These are phyloP conservation scores for Arachnomyces sp. DNA, from an alignment of 2,329 filamentous ascomycete genomes.

Conservation along the genomic window DNA sequence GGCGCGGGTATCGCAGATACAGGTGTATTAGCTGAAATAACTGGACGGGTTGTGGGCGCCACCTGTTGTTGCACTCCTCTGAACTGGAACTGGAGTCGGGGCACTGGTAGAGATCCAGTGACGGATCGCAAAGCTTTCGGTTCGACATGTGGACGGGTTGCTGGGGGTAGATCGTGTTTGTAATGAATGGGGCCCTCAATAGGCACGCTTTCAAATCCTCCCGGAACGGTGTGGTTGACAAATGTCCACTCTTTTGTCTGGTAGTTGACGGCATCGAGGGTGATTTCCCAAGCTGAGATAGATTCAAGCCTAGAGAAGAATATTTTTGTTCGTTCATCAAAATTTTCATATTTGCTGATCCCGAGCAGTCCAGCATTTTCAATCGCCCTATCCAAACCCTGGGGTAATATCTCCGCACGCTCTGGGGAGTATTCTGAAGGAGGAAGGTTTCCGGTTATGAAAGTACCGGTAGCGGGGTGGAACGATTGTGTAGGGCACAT, in stretches of 20 bases:
- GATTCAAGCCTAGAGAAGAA: slow-evolving; percentile 24
- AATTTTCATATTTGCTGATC: slow-evolving; percentile 10
- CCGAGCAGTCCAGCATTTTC: slow-evolving; percentile 11
- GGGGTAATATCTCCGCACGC: slow-evolving; percentile 7
- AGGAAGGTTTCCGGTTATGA: slow-evolving; percentile 28
- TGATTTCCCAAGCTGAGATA: slow-evolving; percentile 32
- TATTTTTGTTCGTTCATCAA: slow-evolving; percentile 18
- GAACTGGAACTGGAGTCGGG: no score
- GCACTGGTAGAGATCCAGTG: no score
- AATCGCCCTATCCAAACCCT: slow-evolving; percentile 26
- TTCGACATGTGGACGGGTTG: background rate
- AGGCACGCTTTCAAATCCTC: slow-evolving; percentile 23
- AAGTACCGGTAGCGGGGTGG: slow-evolving; percentile 35
- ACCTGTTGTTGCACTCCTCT: no score
- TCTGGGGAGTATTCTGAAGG: no score
- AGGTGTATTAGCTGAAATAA: background rate
- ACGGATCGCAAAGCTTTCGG: no score
- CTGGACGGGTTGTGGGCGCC: no score
- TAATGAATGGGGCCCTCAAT: slow-evolving; percentile 28
- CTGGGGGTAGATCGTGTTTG: slow-evolving; percentile 14
- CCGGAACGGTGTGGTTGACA: slow-evolving; percentile 30
- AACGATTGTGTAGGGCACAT: slow-evolving; percentile 33
- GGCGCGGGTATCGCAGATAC: background rate
- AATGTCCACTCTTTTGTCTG: slow-evolving; percentile 20
- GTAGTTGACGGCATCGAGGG: slow-evolving; percentile 22